A percentile compares a stretch with the other conserved stretches of the same genome.
phyloP scores from a whole-genome alignment of 2,329 filamentous ascomycete genomes.

The Aspergillus sp. region DNA sequence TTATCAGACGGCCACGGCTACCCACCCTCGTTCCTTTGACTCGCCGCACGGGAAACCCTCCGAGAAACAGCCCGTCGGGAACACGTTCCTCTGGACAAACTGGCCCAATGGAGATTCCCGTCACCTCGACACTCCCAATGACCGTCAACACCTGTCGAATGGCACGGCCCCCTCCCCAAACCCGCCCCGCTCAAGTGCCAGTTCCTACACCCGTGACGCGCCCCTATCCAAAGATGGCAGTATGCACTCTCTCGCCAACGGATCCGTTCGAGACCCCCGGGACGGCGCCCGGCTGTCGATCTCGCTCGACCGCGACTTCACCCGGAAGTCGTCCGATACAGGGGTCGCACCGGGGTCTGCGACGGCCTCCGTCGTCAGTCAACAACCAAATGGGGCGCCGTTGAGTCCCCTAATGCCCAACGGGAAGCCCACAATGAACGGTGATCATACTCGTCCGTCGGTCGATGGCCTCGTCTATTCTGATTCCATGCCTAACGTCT shows the following conservation, averaged over 20 bases:
- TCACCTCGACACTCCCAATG: conserved; percentile 36
- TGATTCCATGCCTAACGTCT: conserved; percentile 27
- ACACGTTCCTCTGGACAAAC: conserved; percentile 47
- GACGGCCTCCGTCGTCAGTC: conserved; percentile 20
- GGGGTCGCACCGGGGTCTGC: conserved; percentile 25
- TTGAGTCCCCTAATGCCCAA: conserved; percentile 22
- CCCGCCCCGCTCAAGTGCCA: conserved; percentile 52
- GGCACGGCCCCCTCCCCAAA: conserved; percentile 60
- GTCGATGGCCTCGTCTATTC: conserved; percentile 29
- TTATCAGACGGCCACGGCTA: conserved; percentile 32
- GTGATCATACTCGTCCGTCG: conserved; percentile 28
- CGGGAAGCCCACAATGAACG: conserved; percentile 31
- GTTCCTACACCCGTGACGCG: conserved; percentile 42
- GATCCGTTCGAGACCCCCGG: conserved; percentile 30
- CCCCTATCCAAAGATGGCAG: conserved; percentile 42
- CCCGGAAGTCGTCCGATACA: conserved; percentile 28
- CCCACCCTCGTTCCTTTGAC: conserved; percentile 39
- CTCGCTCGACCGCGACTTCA: conserved; percentile 23
- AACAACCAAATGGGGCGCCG: conserved; percentile 27
- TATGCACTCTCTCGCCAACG: conserved; percentile 48
- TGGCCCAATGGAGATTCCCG: conserved; percentile 43
- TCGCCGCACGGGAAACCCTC: conserved; percentile 40
- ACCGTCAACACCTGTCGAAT: conserved; percentile 40
- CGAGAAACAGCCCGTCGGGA: conserved; percentile 44
- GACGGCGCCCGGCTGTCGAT: conserved; percentile 28